Base-by-base conservation (phyloP, 2,329 filamentous ascomycete genomes). In the Fusarium guadeloupense region DNA sequence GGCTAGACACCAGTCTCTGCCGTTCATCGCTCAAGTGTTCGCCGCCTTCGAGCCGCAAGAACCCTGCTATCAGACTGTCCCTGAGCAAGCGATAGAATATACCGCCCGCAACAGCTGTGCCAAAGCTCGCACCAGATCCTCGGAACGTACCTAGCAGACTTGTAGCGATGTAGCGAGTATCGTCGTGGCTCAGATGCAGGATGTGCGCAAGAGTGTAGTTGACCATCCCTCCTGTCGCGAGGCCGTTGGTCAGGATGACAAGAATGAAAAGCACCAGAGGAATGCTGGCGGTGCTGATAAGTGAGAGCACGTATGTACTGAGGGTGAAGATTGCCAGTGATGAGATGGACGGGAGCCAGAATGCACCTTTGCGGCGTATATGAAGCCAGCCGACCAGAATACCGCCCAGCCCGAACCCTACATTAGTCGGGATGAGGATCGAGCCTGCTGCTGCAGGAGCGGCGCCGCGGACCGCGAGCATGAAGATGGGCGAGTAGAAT, bases 141-240 rank as follows among this genome's bases (percentile, higher is more conserved):
- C 92, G 84, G 75, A 94, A 94, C 1, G 91, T 96, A 23, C 89
- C 86, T 5, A 94, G 76, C 35, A 96, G 79, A 12, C 90, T 89
- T 1, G 89, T 92, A 4, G 89, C 86, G 43, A 95, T 86, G 69
- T 90, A 92, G 68, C 93, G 90, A 1, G 87, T 85, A 7, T 85
- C 81, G 1, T 84, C 80, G 0, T 80, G 78, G 1, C 89, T 90
- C 6, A 94, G 80, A 71, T 95, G 90, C 5, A 96, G 81, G 6
- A 93, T 74, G 69, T 96, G 92, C 0, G 91, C 90, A 4, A 96
- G 82, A 0, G 89, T 90, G 75, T 96, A 96, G 74, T 94, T 95
- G 53, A 94, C 77, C 6, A 85, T 81, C 0, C 89, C 87, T 12
- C 92, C 92, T 0, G 89, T 90, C 59, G 83, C 83, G 37, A 93